A percentile compares a stretch with the other conserved stretches of the same genome.
These are phyloP conservation scores for Lathyrus tuberosus DNA, from an alignment of 306 rosid species.

Conservation along the genomic window DNA sequence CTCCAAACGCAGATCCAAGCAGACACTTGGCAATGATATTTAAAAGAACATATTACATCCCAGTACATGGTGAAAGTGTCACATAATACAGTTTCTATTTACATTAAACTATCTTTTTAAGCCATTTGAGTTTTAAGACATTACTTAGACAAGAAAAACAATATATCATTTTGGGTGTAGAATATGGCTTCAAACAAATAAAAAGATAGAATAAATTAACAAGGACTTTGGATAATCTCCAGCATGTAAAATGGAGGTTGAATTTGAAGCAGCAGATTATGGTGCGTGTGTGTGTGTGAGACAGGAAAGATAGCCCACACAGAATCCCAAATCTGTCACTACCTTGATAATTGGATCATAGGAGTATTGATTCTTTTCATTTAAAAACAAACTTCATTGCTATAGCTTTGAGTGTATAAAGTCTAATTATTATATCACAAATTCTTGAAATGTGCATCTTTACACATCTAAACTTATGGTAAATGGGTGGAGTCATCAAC, in stretches of 20 bases:
- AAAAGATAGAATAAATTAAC: neutral
- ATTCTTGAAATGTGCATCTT: too few species aligned
- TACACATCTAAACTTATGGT: too few species aligned
- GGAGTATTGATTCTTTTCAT: too few species aligned
- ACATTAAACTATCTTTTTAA: neutral
- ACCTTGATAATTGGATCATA: neutral
- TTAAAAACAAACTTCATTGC: too few species aligned
- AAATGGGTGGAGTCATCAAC: neutral
- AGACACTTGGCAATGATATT: too few species aligned
- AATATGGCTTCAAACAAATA: neutral
- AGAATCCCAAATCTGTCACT: neutral
- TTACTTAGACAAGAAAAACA: neutral
- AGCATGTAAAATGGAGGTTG: neutral
- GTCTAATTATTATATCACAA: too few species aligned
- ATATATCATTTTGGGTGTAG: neutral
- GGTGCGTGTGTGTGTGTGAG: too few species aligned
- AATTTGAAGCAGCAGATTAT: neutral
- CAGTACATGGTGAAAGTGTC: neutral
- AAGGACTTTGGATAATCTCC: neutral
- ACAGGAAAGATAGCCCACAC: too few species aligned
- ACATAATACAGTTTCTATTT: neutral
- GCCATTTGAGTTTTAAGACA: neutral
- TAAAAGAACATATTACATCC: too few species aligned
- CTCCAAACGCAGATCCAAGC: too few species aligned
- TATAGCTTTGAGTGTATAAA: too few species aligned